Evolutionary conservation across 2,329 filamentous ascomycete species (phyloP).

Genomic region (Colletotrichum melonis): DNA sequence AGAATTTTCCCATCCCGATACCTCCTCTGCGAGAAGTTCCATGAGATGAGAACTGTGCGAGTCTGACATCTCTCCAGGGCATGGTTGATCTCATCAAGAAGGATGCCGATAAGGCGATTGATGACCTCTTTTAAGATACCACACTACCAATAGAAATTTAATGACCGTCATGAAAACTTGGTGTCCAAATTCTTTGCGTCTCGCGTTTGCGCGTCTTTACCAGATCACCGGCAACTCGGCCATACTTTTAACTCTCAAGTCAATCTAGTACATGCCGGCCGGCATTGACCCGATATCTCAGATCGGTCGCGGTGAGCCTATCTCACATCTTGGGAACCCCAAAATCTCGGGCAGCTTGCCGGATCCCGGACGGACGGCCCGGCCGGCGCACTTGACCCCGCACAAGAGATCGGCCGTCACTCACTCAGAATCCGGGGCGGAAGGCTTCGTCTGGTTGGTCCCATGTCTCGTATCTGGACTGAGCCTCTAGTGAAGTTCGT

Average conservation of each 20-base stretch:
- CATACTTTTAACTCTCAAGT: not conserved
- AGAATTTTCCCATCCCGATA: not conserved
- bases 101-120: slow-evolving; percentile 91
- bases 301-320: not conserved
- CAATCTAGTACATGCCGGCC: no score
- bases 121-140: slow-evolving; percentile 76
- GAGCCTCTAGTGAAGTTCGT: not conserved
- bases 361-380: not conserved
- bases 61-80: slow-evolving; percentile 66
- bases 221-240: not conserved
- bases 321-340: not conserved
- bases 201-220: not conserved
- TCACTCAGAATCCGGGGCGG: not conserved
- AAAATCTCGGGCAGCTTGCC: not conserved
- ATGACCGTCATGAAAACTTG: not conserved
- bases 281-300: not conserved
- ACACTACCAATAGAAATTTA: slow-evolving; percentile 25
- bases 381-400: slow-evolving; percentile 18
- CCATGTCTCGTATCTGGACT: not conserved
- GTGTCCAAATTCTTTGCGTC: no score
- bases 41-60: not conserved
- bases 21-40: no score
- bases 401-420: slow-evolving; percentile 24
- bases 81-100: slow-evolving; percentile 95
- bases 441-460: slow-evolving; percentile 9